A percentile compares a stretch with the other conserved stretches of the same genome.
These are phyloP conservation scores for Leptographium procerum DNA, from an alignment of 2,329 filamentous ascomycete genomes.

Conservation along the genomic window DNA sequence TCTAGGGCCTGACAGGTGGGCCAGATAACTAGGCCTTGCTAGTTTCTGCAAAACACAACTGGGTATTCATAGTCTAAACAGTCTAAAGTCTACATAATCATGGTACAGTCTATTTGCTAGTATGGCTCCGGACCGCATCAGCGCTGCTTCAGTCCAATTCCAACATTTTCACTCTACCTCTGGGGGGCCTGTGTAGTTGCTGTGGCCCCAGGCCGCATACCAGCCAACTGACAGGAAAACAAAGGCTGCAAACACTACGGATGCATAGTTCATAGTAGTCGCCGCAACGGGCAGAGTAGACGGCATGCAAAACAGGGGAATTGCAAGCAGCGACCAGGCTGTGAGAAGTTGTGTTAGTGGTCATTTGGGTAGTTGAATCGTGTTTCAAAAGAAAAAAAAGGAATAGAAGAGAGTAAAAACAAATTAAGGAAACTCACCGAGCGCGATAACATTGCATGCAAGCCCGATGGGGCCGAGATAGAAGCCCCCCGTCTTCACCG, in stretches of 20 bases:
- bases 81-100: too few species aligned
- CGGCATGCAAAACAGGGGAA: conserved; percentile 66
- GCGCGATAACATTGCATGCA: not conserved
- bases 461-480: not conserved
- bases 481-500: conserved; percentile 1
- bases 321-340: conserved; percentile 54
- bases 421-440: not conserved
- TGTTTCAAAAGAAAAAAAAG: not conserved
- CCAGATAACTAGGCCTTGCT: too few species aligned
- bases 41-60: too few species aligned
- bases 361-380: conserved; percentile 3
- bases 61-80: too few species aligned
- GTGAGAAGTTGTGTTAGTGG: not conserved
- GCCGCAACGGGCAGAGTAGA: conserved; percentile 46
- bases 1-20: too few species aligned
- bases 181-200: conserved; percentile 17
- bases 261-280: conserved; percentile 58
- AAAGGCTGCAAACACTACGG: conserved; percentile 58
- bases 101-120: too few species aligned
- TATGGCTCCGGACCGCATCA: too few species aligned
- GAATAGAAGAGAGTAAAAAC: too few species aligned
- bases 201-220: conserved; percentile 32
- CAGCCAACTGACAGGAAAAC: conserved; percentile 48
- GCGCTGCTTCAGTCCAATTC: too few species aligned
- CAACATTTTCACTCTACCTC: too few species aligned